Percentiles rank a stretch among this genome's conserved stretches.
These are phyloP conservation scores for Stagonosporopsis tanaceti DNA, from an alignment of 2,329 filamentous ascomycete genomes.

Conservation along the genomic window DNA sequence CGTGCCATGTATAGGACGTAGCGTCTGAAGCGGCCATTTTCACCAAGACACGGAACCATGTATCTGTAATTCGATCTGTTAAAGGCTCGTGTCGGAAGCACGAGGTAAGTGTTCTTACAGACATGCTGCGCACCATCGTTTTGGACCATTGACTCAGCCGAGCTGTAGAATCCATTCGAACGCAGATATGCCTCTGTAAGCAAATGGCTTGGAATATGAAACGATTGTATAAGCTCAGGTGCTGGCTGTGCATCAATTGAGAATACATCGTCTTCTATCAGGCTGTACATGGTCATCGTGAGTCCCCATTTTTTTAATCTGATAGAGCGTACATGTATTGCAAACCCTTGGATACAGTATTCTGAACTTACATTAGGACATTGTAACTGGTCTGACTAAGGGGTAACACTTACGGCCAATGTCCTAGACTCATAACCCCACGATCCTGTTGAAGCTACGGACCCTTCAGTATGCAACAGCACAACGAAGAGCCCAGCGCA, in stretches of 20 bases:
- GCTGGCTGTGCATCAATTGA: background rate
- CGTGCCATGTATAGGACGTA: constrained; percentile 24
- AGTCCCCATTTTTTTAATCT: background rate
- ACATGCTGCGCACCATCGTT: background rate
- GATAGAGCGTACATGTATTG: background rate
- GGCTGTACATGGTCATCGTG: background rate
- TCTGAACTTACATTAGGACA: background rate
- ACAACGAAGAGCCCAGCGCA: background rate
- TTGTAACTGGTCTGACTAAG: background rate
- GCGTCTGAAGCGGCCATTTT: constrained; percentile 6
- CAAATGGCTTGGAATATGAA: constrained; percentile 20
- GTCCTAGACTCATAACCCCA: background rate
- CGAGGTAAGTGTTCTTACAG: background rate
- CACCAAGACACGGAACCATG: constrained; percentile 26
- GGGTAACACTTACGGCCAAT: background rate
- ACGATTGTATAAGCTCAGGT: constrained; percentile 20
- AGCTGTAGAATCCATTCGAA: constrained; percentile 30
- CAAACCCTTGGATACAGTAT: background rate
- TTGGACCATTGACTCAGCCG: constrained; percentile 9
- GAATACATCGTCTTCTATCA: background rate
- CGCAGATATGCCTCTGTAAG: constrained; percentile 22
- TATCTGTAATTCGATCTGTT: constrained; percentile 1
- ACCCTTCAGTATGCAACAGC: background rate
- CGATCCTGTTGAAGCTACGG: background rate
- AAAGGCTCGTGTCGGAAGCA: background rate